phyloP scores from a whole-genome alignment of 164 flowering plant species.

The Saururus chinensis region DNA sequence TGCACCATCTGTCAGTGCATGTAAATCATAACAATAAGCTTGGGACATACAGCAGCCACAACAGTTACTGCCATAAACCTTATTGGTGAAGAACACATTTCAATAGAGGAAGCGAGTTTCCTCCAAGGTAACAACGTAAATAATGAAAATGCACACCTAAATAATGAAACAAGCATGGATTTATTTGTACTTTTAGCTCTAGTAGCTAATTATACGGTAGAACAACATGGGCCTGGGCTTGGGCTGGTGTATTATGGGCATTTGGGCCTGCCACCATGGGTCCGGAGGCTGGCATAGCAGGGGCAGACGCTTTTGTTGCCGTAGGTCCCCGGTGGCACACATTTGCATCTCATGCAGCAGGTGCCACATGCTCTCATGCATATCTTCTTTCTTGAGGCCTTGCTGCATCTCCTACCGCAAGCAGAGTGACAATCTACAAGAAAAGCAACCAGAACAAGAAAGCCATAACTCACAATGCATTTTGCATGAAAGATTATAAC shows the following conservation, averaged over 20 bases:
- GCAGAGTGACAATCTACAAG: constrained; percentile 38
- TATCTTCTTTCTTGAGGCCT: constrained; percentile 39
- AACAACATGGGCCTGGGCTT: neutral
- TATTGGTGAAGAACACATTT: no score
- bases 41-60: no score
- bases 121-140: no score
- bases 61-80: no score
- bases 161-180: no score
- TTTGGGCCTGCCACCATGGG: constrained; percentile 16
- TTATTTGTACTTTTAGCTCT: no score
- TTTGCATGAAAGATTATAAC: no score
- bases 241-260: constrained; percentile 15
- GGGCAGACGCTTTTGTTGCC: constrained; percentile 53
- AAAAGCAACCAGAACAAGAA: neutral
- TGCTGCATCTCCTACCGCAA: constrained; percentile 46
- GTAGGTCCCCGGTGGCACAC: constrained; percentile 71
- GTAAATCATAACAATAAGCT: no score
- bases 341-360: constrained; percentile 51
- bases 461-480: neutral
- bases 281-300: constrained; percentile 43
- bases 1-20: no score
- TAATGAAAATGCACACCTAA: no score
- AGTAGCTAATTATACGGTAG: neutral
- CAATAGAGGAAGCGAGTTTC: no score
- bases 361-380: constrained; percentile 51